These are phyloP conservation scores for Lactarius evosmus DNA, from an alignment of 768 basidiomycete species.

Conservation along the genomic window DNA sequence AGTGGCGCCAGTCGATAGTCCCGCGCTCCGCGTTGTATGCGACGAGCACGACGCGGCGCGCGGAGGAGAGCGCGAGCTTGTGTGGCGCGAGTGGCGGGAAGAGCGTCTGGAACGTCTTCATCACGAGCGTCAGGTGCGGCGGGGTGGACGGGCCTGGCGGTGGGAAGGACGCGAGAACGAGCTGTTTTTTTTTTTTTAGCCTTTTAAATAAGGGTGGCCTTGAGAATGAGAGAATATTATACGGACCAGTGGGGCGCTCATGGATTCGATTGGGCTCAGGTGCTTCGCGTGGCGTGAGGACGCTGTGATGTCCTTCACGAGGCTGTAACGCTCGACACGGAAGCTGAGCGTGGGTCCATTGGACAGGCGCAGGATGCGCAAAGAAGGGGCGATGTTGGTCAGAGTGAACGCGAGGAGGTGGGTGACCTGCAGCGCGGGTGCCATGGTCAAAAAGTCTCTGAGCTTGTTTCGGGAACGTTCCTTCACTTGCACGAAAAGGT, in stretches of 20 bases:
- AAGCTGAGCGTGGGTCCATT: constrained; percentile 93
- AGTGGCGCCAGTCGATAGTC: constrained; percentile 92
- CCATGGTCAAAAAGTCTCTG: constrained; percentile 92
- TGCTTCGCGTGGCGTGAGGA: constrained; percentile 64
- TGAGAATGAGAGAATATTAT: neutral
- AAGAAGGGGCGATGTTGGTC: constrained; percentile 77
- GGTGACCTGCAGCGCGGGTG: constrained; percentile 84
- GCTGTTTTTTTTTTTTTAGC: constrained; percentile 47
- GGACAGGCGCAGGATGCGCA: constrained; percentile 84
- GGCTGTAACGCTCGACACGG: constrained; percentile 85
- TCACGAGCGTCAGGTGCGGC: constrained; percentile 82
- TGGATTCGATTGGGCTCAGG: constrained; percentile 78
- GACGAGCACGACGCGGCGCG: constrained; percentile 89
- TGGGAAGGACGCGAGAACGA: constrained; percentile 88
- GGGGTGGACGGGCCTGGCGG: constrained; percentile 70
- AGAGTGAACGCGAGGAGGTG: constrained; percentile 91
- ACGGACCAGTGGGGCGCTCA: constrained; percentile 86
- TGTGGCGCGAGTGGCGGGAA: constrained; percentile 91
- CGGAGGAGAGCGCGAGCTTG: constrained; percentile 76
- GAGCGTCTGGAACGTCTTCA: constrained; percentile 94
- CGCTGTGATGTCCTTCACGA: constrained; percentile 79
- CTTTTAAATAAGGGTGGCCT: constrained; percentile 2
- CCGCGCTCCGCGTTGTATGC: constrained; percentile 84
- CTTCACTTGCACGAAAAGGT: constrained; percentile 42
- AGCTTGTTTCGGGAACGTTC: constrained; percentile 87